Percentiles rank a stretch among this genome's conserved stretches.
phyloP scores from a whole-genome alignment of 371 early-diverging fungal species.

The Apophysomyces trapeziformis region DNA sequence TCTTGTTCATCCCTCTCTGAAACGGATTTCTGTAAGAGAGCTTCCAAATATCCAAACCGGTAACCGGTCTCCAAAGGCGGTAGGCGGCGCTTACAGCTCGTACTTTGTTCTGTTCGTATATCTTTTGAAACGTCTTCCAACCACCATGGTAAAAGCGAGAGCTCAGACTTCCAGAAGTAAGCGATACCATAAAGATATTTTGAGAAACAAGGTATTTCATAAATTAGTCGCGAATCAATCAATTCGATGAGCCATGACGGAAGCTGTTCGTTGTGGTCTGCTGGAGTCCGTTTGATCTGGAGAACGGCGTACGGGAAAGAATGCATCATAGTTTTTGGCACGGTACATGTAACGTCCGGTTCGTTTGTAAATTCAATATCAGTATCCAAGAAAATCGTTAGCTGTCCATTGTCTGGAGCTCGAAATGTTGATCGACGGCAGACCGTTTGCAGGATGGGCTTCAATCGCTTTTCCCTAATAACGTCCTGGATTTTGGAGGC shows the following conservation, averaged over 20 bases:
- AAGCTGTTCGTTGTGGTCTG: slow-evolving; percentile 68
- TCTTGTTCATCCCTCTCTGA: slow-evolving; percentile 17
- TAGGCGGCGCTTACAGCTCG: background rate
- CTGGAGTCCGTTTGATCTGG: slow-evolving; percentile 92
- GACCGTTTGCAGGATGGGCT: slow-evolving; percentile 15
- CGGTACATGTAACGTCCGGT: background rate
- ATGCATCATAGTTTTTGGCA: slow-evolving; percentile 74
- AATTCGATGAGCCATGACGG: slow-evolving; percentile 92
- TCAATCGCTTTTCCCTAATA: background rate
- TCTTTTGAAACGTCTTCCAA: slow-evolving; percentile 84
- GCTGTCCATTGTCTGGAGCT: background rate
- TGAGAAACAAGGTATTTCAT: slow-evolving; percentile 95
- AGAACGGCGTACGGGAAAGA: slow-evolving; percentile 96
- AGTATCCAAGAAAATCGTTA: slow-evolving; percentile 20
- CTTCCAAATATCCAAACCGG: background rate
- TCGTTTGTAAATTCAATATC: slow-evolving; percentile 22
- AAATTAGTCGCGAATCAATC: slow-evolving; percentile 81
- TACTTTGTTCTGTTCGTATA: slow-evolving; percentile 65
- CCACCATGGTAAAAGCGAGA: slow-evolving; percentile 96
- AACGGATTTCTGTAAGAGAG: background rate
- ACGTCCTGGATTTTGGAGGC: background rate
- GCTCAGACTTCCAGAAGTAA: slow-evolving; percentile 75
- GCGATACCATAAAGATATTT: slow-evolving; percentile 96
- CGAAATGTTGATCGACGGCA: slow-evolving; percentile 21
- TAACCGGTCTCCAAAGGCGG: background rate